Evolutionary conservation across 2,329 filamentous ascomycete species (phyloP), one percentile per base, ranked within the genome.

Genomic region (Epichloe typhina): DNA sequence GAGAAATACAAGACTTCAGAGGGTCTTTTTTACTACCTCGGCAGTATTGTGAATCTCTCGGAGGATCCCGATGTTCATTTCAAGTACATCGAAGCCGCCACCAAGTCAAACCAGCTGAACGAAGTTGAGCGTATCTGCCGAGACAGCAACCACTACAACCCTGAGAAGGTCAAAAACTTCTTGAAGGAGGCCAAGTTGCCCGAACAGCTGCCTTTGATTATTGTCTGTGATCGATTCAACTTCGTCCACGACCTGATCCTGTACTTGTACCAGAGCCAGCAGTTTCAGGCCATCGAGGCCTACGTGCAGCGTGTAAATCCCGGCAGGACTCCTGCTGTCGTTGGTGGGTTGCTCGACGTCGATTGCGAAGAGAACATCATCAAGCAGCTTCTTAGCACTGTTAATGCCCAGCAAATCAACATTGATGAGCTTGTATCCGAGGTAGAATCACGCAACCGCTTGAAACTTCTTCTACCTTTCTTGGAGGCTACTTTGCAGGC

Each of bases 161-260:
- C 89, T 0, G 89, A 96, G 69, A 95, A 95, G 75, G 88, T 96
- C 52, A 96, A 96, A 77, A 98, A 98, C 74, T 98, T 97, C 80
- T 74, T 98, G 55, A 98, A 98, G 73, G 94, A 98, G 67, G 91
- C 93, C 50, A 86, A 84, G 58, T 75, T 98, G 43, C 83, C 84
- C 2, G 93, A 98, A 68, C 91, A 96, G 71, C 77, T 98, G 42
- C 93, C 93, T 42, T 75, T 98, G 50, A 98, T 98, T 70, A 96
- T 97, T 60, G 89, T 98, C 53, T 98, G 94, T 71, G 93, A 98
- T 65, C 88, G 91, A n/a, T 96, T 94, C 79, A 95, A 97, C 73
- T 95, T 98, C 63, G 88, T 97, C 41, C 93, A 98, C 64, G 93
- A 98, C 63, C 71, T 98, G 63, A 88, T 98, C 43, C 79, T 98